These are phyloP conservation scores for Talaromyces albobiverticillius DNA, from an alignment of 2,329 filamentous ascomycete genomes.

Conservation along the genomic window DNA sequence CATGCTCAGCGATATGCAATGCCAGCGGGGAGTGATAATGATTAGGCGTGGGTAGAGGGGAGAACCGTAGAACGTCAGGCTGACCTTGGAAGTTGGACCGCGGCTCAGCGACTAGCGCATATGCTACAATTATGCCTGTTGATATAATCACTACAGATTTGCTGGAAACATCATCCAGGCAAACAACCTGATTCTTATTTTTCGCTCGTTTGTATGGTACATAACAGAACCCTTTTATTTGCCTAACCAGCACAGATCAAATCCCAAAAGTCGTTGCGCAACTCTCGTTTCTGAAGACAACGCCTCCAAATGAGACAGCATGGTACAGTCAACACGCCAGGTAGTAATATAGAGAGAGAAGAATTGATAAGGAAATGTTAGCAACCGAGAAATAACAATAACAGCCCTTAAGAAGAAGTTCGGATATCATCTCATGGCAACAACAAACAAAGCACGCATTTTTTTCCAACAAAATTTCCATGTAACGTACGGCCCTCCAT, in stretches of 20 bases:
- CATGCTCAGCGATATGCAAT: background rate
- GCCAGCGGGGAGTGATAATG: background rate
- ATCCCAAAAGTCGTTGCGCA: background rate
- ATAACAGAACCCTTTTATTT: background rate
- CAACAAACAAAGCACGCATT: background rate
- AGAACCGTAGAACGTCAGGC: too few species aligned
- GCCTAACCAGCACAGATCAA: background rate
- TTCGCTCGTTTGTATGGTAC: constrained; percentile 4
- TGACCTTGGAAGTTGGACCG: too few species aligned
- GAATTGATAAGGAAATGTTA: background rate
- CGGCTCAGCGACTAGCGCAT: background rate
- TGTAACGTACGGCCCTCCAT: background rate
- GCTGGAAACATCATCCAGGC: background rate
- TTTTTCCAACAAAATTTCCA: constrained; percentile 11
- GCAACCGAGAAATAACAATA: background rate
- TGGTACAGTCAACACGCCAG: background rate
- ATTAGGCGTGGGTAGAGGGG: too few species aligned
- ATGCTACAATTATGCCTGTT: background rate
- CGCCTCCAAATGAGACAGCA: too few species aligned
- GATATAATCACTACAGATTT: too few species aligned
- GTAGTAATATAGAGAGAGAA: background rate
- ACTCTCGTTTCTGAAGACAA: too few species aligned
- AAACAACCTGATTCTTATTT: background rate
- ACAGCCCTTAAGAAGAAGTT: background rate
- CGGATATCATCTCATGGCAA: constrained; percentile 11